Evolutionary conservation across 306 rosid genomes (phyloP), one percentile per base, ranked within the genome.

Genomic region (Sechiopsis laciniata): DNA sequence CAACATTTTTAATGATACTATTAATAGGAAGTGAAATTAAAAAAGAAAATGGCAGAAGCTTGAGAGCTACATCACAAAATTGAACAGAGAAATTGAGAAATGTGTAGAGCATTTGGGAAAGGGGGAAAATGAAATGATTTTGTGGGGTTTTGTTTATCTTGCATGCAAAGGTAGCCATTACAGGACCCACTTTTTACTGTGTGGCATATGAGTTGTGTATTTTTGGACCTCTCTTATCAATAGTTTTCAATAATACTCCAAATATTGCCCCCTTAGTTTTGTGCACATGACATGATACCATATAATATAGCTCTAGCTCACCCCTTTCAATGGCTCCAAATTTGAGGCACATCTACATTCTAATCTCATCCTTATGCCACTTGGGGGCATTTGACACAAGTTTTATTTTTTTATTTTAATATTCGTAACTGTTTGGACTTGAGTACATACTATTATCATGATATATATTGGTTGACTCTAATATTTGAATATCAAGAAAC

Each of bases 131-230:
- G 58, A 15, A 52, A 52, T 52, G 16, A 15, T n/a, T 5, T 60
- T 60, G 26, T 50, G 14, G 54, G 54, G 54, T 50, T 50, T 12
- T 50, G 54, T 50, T 32, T 13, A 50, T 50, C 15, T 56, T 64
- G 52, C 70, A 64, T 64, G 70, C 51, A 64, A 37, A 37, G 24
- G 70, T 64, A 64, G 24, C 70, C 19, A 64, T 64, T 64, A 37
- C 14, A 64, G 50, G 70, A 64, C 70, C 70, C 70, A 63, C 69
- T 8, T 35, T n/a, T 7, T 21, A 8, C 11, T 42, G 48, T 4
- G 17, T 22, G 66, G 42, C 42, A 32, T 32, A 26, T 60, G 66
- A 60, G 42, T 60, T 60, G 66, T 60, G 66, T 61, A 61, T 26
- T 62, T 62, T 62, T 62, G 52, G 70, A 64, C 70, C 14, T 64